Base-by-base conservation (phyloP, 2,329 filamentous ascomycete species). In the Diaporthe destruens region DNA sequence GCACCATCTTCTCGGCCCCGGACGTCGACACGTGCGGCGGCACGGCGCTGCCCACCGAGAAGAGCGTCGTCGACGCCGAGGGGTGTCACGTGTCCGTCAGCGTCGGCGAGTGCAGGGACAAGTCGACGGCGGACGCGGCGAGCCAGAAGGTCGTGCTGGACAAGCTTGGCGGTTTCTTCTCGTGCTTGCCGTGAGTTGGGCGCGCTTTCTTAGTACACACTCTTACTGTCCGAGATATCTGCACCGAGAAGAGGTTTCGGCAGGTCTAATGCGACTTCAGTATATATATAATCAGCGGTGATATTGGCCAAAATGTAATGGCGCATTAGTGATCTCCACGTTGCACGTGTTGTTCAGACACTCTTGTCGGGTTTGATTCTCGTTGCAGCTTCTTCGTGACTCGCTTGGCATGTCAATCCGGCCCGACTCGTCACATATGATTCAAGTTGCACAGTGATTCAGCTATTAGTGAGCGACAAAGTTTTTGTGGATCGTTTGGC, bases 71-170 rank as follows among this genome's bases (percentile, higher is more conserved):
- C 4, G 75, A 82, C 2, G 81, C 83, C 2, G 81, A 80, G 1
- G 88, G 87, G 0, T 94, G 92, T 78, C 89, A 86, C 79, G 87
- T 88, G 23, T 88, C 89, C 53, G 84, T 94, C 56, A 93, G 90
- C 74, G 87, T 92, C 5, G 91, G 89, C 0, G 83, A 88, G 76
- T 87, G 90, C 14, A 81, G 79, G 2, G 87, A 89, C 72, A 93
- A 93, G 86, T 85, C 84, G 1, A 91, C 91, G 66, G 88, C 87
- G 0, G 79, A 85, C 72, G 85, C 85, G 54, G 85, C 82, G 2
- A 79, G 83, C 77, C 89, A 91, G 82, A 82, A 79, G 4, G 78
- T 83, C 32, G 88, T 91, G 56, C 71, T 87, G 75, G 78, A 85
- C 23, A 90, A 87, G 79, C 76, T 91, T 72, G 79, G 81, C 23